Percentiles rank a stretch among this genome's conserved stretches.
phyloP scores from a whole-genome alignment of 192 early-diverging fungal genomes.

The Fimicolochytrium jonesii region DNA sequence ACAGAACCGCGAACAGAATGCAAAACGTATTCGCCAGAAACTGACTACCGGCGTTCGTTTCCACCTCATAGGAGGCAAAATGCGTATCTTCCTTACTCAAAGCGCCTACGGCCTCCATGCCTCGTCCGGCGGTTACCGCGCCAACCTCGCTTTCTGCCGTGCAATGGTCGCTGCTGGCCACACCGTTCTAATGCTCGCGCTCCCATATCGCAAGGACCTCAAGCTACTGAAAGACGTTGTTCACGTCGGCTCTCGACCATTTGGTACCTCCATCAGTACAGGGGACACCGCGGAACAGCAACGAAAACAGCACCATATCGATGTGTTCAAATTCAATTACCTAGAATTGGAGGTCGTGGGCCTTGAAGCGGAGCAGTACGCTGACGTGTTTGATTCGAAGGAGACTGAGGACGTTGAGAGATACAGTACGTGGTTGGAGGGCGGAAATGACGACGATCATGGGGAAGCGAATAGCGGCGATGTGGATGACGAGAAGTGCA shows the following conservation, averaged over 20 bases:
- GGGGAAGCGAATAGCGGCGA: background rate
- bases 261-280: background rate
- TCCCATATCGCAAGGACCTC: slow-evolving; percentile 14
- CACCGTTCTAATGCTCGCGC: slow-evolving; percentile 16
- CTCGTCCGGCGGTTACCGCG: slow-evolving; percentile 24
- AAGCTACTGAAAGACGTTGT: no score
- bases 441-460: background rate
- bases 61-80: no score
- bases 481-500: background rate
- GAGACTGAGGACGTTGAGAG: no score
- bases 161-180: slow-evolving; percentile 17
- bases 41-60: no score
- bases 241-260: no score
- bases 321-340: slow-evolving; percentile 15
- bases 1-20: no score
- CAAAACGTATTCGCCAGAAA: no score
- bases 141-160: slow-evolving; percentile 23
- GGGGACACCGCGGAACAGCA: background rate
- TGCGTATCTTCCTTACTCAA: slow-evolving; percentile 24
- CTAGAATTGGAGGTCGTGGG: slow-evolving; percentile 15
- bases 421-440: background rate
- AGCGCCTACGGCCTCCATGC: slow-evolving; percentile 21
- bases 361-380: slow-evolving; percentile 10
- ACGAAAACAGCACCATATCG: background rate
- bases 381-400: no score